phyloP scores from a whole-genome alignment of 129 eudicot genomes.

The Lactuca sativa region DNA sequence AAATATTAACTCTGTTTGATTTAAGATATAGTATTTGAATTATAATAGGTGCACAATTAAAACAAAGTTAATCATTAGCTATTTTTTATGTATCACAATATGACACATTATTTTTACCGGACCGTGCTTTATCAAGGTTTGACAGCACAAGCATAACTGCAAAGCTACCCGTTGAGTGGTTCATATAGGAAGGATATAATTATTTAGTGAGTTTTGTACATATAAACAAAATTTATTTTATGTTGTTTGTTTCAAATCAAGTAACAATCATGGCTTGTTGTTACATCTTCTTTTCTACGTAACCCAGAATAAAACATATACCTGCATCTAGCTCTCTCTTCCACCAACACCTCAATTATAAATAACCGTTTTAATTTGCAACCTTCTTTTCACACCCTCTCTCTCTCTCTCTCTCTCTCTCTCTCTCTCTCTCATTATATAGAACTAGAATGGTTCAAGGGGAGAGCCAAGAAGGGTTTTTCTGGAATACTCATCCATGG shows the following conservation, averaged over 20 bases:
- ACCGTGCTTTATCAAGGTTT: slow-evolving; percentile 14
- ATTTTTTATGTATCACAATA: no score
- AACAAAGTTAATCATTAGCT: neutral
- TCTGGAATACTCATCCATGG: slow-evolving; percentile 28
- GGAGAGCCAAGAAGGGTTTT: slow-evolving; percentile 25
- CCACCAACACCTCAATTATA: neutral
- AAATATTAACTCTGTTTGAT: no score
- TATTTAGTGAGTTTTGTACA: neutral
- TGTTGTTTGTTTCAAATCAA: neutral
- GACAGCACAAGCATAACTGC: slow-evolving; percentile 15
- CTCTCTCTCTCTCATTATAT: slow-evolving; percentile 10
- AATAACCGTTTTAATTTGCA: neutral
- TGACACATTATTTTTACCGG: neutral
- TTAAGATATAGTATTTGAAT: no score
- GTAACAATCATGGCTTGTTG: neutral
- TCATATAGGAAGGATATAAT: no score
- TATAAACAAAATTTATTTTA: slow-evolving; percentile 6
- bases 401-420: neutral
- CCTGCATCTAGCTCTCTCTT: neutral
- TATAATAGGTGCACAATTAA: no score
- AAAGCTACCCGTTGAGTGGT: neutral
- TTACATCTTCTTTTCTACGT: neutral
- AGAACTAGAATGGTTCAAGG: slow-evolving; percentile 26
- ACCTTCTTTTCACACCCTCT: slow-evolving; percentile 10
- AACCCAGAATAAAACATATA: neutral